Base-by-base conservation (phyloP, 345 rosid genomes). In the Pugionium dolabratum region DNA sequence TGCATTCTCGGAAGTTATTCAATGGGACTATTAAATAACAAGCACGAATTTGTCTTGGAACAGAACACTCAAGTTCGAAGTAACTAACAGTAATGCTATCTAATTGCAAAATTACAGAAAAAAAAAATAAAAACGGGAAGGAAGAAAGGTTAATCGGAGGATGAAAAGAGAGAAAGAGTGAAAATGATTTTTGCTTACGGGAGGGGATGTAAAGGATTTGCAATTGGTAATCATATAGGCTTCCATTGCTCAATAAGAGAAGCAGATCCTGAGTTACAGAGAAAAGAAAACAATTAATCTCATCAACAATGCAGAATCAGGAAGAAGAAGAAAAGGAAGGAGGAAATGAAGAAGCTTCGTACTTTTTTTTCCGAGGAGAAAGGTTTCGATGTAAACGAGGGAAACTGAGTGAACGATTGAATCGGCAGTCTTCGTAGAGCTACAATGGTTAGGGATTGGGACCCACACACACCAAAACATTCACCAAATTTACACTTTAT, bases 161-260 rank as follows among this genome's bases (percentile, higher is more conserved):
- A 40, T 40, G 44, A 40, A 34, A n/a, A 11, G 25, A 27, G 47
- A 8, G 41, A 62, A 36, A 18, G 29, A 9, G 42, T 47, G 42
- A 30, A 9, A 10, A 33, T 55, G 7, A n/a, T 10, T 33, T 35
- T 31, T 56, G 70, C 83, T 83, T 78, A 87, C 95, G 11, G 91
- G 84, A 72, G 84, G 25, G 7, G 89, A 72, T 36, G 81, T 34
- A 9, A 81, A 9, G 46, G 93, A 81, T 78, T 82, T 91, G 82
- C 78, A 81, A 40, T 78, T 68, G 18, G 88, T 82, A 73, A 83
- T 62, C 58, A 89, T 75, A 25, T 85, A 80, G n/a, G 89, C 81
- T 74, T 88, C 97, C 89, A 91, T 86, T 43, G 52, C 40, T 60
- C 37, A 32, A 57, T 39, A 39, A 39, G 62, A 40, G 37, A 59